Conservation (phyloP, 2,329 filamentous ascomycete species). For the Aureobasidium sp. region DNA sequence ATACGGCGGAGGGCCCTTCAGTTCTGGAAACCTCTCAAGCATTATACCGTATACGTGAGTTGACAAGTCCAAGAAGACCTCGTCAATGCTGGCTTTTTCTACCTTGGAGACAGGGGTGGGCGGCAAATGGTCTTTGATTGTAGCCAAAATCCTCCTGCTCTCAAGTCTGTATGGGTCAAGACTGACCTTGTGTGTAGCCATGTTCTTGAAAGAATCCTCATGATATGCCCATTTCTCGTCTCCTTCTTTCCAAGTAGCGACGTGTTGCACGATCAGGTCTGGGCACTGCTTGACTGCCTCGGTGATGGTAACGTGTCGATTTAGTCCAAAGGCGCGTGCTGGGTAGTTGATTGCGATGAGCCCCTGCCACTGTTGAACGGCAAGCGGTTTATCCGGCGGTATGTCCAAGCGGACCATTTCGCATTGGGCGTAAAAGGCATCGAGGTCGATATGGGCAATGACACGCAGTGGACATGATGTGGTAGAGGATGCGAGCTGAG, state of each 20-base stretch:
- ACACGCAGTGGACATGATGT: constrained; percentile 72
- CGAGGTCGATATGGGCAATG: constrained; percentile 85
- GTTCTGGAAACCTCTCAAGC: constrained; percentile 65
- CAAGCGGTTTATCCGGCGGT: constrained; percentile 68
- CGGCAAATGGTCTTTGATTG: constrained; percentile 67
- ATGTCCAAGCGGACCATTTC: constrained; percentile 80
- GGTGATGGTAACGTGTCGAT: constrained; percentile 63
- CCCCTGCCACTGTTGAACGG: constrained; percentile 91
- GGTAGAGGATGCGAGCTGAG: constrained; percentile 62
- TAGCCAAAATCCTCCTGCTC: constrained; percentile 69
- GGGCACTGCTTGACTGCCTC: constrained; percentile 87
- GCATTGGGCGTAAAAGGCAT: constrained; percentile 93
- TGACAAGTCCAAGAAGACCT: constrained; percentile 89
- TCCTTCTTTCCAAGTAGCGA: constrained; percentile 89
- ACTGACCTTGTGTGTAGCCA: constrained; percentile 85
- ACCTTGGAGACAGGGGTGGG: constrained; percentile 55
- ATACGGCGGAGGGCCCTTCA: constrained; percentile 58
- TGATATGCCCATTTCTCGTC: constrained; percentile 89
- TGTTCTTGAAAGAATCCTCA: constrained; percentile 67
- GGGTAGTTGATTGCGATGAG: constrained; percentile 96
- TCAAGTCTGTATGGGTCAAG: constrained; percentile 84
- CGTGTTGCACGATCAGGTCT: constrained; percentile 76
- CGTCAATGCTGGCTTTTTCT: constrained; percentile 92
- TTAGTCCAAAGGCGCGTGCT: constrained; percentile 71
- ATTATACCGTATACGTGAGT: constrained; percentile 70